A percentile compares a stretch with the other conserved stretches of the same genome.
These are phyloP conservation scores for Chaetomiaceae sp. DNA, from an alignment of 2,329 filamentous ascomycete species.

Conservation along the genomic window DNA sequence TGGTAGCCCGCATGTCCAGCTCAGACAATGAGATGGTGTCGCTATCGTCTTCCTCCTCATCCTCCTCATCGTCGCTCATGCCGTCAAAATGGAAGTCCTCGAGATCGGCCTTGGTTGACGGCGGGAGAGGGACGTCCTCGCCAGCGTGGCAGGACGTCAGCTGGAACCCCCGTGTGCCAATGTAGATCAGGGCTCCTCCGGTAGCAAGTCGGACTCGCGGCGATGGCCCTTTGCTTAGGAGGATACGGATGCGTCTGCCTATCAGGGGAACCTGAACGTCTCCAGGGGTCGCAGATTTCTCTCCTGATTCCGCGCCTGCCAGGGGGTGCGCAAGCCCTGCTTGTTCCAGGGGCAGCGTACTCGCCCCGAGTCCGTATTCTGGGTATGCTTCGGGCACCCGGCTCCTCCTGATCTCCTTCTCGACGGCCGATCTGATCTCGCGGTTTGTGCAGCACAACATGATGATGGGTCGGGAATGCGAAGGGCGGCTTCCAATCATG, in stretches of 20 bases:
- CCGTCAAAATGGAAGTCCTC: neutral
- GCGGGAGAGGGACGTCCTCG: neutral
- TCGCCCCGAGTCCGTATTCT: neutral
- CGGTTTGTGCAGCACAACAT: neutral
- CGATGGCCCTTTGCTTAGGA: too few species aligned
- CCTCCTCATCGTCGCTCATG: neutral
- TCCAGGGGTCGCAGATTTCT: too few species aligned
- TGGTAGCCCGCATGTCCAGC: too few species aligned
- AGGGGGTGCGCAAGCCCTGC: neutral
- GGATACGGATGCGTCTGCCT: too few species aligned
- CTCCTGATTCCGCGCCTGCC: too few species aligned
- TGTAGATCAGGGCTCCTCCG: too few species aligned
- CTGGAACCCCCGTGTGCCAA: too few species aligned
- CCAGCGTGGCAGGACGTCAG: neutral
- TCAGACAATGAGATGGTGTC: too few species aligned
- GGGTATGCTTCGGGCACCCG: neutral
- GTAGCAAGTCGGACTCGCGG: too few species aligned
- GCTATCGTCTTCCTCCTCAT: too few species aligned
- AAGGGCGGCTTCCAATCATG: neutral
- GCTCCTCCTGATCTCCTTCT: neutral
- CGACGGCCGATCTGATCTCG: neutral
- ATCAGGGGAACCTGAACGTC: too few species aligned
- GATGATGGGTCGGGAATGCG: neutral
- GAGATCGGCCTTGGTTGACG: neutral
- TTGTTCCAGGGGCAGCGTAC: neutral